Conservation (phyloP, 257 asterid species). For the Thymus mandschuricus region DNA sequence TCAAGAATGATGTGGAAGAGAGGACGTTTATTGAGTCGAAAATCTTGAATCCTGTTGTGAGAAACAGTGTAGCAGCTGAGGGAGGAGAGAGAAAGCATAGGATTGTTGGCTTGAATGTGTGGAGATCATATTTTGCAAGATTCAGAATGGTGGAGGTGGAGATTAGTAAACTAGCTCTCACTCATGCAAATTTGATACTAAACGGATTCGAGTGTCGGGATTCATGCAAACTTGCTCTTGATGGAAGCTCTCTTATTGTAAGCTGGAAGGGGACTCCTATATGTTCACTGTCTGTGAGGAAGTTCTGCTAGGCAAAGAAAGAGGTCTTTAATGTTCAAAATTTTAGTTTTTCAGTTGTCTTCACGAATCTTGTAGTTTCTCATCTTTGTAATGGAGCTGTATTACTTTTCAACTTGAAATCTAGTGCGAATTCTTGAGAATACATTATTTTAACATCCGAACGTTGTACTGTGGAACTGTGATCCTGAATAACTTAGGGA, state of each 20-base stretch:
- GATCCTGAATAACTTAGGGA: no score
- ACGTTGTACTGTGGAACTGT: no score
- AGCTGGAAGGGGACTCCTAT: conserved; percentile 59
- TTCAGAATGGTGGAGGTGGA: conserved; percentile 41
- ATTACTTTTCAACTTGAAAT: no score
- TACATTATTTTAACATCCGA: no score
- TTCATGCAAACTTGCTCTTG: conserved; percentile 39
- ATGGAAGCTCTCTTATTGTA: conserved; percentile 37
- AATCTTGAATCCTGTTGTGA: conserved; percentile 33
- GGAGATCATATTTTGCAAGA: conserved; percentile 43
- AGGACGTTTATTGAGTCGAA: conserved; percentile 37
- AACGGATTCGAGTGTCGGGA: conserved; percentile 35
- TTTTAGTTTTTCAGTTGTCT: neutral
- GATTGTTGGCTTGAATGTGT: conserved; percentile 36
- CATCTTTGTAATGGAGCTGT: neutral
- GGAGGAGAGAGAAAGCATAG: conserved; percentile 43
- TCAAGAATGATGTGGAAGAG: conserved; percentile 36
- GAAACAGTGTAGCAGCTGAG: conserved; percentile 42
- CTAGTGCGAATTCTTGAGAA: neutral
- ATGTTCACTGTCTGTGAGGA: conserved; percentile 50
- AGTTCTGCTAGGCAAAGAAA: neutral
- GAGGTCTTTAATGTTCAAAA: neutral
- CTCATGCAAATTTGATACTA: conserved; percentile 39
- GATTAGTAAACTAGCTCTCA: conserved; percentile 37
- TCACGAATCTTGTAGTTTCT: no score